phyloP scores from a whole-genome alignment of 805 yeast species.

The Tetrapisispora iriomotensis region DNA sequence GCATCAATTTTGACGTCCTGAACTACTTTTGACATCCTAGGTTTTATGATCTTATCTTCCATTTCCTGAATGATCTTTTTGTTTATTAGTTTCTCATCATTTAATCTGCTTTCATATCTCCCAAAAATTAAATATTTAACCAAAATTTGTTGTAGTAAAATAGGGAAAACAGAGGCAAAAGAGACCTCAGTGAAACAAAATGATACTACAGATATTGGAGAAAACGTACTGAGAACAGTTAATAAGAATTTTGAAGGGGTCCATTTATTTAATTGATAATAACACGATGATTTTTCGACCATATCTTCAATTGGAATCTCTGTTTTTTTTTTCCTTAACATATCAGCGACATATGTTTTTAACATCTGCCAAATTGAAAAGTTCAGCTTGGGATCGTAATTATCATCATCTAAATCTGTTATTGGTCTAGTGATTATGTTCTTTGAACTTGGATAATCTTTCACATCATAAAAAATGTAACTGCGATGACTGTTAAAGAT shows the following conservation, averaged over 20 bases:
- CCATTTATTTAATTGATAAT: constrained; percentile 59
- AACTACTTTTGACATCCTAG: constrained; percentile 39
- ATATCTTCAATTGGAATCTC: not conserved
- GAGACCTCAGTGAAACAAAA: constrained; percentile 32
- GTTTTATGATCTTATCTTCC: constrained; percentile 51
- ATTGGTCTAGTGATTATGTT: not conserved
- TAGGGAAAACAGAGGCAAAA: constrained; percentile 30
- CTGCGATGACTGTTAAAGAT: constrained; percentile 13
- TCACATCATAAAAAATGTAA: constrained; percentile 18
- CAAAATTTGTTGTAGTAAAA: constrained; percentile 31
- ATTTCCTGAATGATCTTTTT: constrained; percentile 57
- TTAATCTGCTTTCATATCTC: constrained; percentile 38
- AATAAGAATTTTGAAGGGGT: constrained; percentile 51
- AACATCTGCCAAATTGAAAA: constrained; percentile 19
- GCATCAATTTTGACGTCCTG: constrained; percentile 59
- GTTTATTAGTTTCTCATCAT: constrained; percentile 51
- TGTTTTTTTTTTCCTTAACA: constrained; percentile 5
- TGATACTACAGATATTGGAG: constrained; percentile 47
- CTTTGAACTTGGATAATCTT: constrained; percentile 4
- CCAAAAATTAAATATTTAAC: constrained; percentile 33
- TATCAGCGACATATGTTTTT: constrained; percentile 9
- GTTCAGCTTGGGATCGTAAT: constrained; percentile 12
- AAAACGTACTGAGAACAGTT: constrained; percentile 41
- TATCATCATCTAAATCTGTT: constrained; percentile 13
- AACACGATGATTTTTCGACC: too few species aligned